Evolutionary conservation across 176 grass and related monocot genomes (phyloP), one percentile per base, ranked within the genome.

Genomic region (Oryza australiensis): DNA sequence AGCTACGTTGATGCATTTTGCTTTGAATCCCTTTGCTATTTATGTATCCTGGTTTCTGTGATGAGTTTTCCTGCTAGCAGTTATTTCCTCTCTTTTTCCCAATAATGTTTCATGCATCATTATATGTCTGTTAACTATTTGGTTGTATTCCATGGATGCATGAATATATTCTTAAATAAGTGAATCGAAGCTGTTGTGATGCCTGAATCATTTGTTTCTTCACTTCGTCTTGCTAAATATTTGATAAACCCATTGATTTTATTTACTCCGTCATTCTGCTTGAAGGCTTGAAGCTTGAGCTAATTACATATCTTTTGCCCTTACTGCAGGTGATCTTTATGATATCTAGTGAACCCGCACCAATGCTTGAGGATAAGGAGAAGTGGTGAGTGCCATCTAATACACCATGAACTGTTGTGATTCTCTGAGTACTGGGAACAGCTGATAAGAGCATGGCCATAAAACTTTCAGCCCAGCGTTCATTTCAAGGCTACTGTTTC

Each of bases 321-420:
- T 77, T 80, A 26, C 79, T 33, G 26, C 85, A 99, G 96, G 96
- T 99, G 69, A 83, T 99, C 65, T 99, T 99, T 89, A 99, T 99
- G 96, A 99, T 99, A 91, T 99, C 96, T 66, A 91, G 96, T 74
- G 96, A 99, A 41, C 96, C 96, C 64, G 91, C 96, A 80, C 96
- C 96, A 45, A 99, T 99, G 96, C 93, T 99, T 34, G 96, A 99
- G 85, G 96, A 99, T 82, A 99, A 99, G 85, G 96, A 99, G 83
- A 95, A 92, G 77, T 99, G 96, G 96, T 99, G 72, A 75, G 84
- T 79, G 59, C 27, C 60, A 45, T 64, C 66, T 81, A 85, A 76
- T 85, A 64, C 7, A 66, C 33, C 20, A 26, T 67, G 57, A n/a
- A 41, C 20, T 38, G 26, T 89, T 74, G 75, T 30, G 22, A 63